Evolutionary conservation across 495 filamentous ascomycete species (phyloP).

Genomic region (Penicillium lividum): DNA sequence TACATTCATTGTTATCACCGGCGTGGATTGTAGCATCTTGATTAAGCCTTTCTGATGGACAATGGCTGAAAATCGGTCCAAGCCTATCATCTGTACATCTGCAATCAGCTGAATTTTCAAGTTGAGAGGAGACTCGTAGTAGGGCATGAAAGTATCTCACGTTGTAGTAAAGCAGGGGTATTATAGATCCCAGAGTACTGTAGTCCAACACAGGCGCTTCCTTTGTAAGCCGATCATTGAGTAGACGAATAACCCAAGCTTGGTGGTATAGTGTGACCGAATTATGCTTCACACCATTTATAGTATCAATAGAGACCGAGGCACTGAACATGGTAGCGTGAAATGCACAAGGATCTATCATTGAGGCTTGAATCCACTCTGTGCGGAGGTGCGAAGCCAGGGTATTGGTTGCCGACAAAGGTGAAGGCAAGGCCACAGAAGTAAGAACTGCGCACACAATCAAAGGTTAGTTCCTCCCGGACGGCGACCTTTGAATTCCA

Average conservation of each 20-base stretch:
- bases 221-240: not conserved
- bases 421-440: not conserved
- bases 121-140: too few species aligned
- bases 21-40: not conserved
- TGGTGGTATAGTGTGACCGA: not conserved
- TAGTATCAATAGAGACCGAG: not conserved
- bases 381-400: not conserved
- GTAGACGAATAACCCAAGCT: not conserved
- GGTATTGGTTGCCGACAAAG: not conserved
- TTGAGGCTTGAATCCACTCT: not conserved
- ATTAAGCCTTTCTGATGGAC: not conserved
- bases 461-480: too few species aligned
- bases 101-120: too few species aligned
- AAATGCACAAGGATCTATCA: not conserved
- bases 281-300: not conserved
- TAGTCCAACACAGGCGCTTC: not conserved
- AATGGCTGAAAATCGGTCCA: not conserved
- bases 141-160: not conserved
- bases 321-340: slow-evolving; percentile 2
- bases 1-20: not conserved
- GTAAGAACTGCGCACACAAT: not conserved
- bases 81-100: not conserved
- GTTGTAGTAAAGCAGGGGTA: not conserved
- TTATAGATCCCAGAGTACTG: not conserved
- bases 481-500: too few species aligned